Conservation (phyloP, 352 stramenopile species). For the Globisporangium iwayamae region DNA sequence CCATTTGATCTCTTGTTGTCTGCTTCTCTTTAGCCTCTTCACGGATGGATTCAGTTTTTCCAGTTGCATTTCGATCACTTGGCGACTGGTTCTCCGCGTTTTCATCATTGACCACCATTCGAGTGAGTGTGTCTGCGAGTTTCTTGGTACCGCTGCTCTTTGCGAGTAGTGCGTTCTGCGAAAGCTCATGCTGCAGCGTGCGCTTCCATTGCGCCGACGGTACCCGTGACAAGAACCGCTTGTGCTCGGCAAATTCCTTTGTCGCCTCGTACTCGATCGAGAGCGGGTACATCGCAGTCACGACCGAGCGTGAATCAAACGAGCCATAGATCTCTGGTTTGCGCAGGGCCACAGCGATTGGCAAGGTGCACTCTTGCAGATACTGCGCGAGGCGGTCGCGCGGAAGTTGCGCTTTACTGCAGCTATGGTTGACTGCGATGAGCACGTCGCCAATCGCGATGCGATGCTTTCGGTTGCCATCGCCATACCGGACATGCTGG, state of each 20-base stretch:
- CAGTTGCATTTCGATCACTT: constrained; percentile 6
- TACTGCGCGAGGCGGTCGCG: constrained; percentile 41
- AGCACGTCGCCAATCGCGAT: constrained; percentile 58
- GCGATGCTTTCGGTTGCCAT: constrained; percentile 16
- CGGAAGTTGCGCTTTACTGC: constrained; percentile 41
- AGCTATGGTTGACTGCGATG: constrained; percentile 61
- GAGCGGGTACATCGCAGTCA: constrained; percentile 70
- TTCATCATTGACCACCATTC: constrained; percentile 7
- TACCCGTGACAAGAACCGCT: constrained; percentile 44
- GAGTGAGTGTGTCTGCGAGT: constrained; percentile 29
- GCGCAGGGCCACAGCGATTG: constrained; percentile 66
- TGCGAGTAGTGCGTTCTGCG: constrained; percentile 28
- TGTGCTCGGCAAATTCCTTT: constrained; percentile 16
- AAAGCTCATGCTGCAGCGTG: constrained; percentile 51
- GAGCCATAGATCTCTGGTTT: constrained; percentile 56
- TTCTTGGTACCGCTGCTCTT: constrained; percentile 18
- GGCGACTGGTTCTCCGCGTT: constrained; percentile 15
- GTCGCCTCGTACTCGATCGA: constrained; percentile 54
- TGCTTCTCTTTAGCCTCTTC: too few relatives aligned
- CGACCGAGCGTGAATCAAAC: constrained; percentile 56
- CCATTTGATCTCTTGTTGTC: constrained; percentile 16
- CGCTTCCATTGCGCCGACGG: constrained; percentile 68
- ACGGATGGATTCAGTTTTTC: too few relatives aligned
- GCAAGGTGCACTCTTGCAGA: constrained; percentile 37
- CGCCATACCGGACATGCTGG: constrained; percentile 12